Evolutionary conservation across 768 basidiomycete genomes (phyloP).

Genomic region (Suillus occidentalis): DNA sequence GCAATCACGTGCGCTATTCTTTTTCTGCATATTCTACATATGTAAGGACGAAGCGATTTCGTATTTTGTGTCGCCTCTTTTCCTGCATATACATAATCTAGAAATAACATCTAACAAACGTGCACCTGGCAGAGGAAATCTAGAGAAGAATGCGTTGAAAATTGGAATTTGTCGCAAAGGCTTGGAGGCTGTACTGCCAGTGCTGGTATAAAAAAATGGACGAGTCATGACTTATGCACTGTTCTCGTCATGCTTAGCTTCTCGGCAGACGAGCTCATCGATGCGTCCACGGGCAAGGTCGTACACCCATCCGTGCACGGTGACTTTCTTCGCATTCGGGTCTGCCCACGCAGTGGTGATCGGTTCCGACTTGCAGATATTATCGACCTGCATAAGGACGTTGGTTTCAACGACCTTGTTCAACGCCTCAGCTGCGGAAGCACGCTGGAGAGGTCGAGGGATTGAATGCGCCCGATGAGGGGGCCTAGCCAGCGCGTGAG

Average conservation of each 20-base stretch:
- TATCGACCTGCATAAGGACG: conserved; percentile 55
- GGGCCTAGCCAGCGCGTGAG: conserved; percentile 75
- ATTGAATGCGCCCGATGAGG: conserved; percentile 48
- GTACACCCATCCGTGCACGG: conserved; percentile 77
- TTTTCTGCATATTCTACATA: too few relatives aligned
- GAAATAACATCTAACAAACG: neutral
- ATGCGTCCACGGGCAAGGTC: conserved; percentile 59
- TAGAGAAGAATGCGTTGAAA: neutral
- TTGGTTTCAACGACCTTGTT: conserved; percentile 57
- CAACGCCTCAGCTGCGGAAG: conserved; percentile 38
- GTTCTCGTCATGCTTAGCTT: neutral
- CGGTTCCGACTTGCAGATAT: conserved; percentile 45
- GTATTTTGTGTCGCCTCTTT: too few relatives aligned
- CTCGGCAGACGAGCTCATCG: conserved; percentile 44
- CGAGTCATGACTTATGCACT: too few relatives aligned
- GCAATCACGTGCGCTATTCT: neutral
- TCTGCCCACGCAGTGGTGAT: conserved; percentile 45
- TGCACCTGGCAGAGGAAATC: neutral
- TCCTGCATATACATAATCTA: neutral
- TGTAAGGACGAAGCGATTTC: too few relatives aligned
- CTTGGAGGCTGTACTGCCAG: neutral
- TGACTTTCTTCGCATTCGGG: conserved; percentile 38
- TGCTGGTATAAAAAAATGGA: neutral
- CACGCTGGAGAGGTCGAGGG: conserved; percentile 44
- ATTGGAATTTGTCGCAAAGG: neutral